A percentile compares a stretch with the other conserved stretches of the same genome.
Conservation (phyloP, 805 yeast genomes). For the Saturnispora ahearnii region DNA sequence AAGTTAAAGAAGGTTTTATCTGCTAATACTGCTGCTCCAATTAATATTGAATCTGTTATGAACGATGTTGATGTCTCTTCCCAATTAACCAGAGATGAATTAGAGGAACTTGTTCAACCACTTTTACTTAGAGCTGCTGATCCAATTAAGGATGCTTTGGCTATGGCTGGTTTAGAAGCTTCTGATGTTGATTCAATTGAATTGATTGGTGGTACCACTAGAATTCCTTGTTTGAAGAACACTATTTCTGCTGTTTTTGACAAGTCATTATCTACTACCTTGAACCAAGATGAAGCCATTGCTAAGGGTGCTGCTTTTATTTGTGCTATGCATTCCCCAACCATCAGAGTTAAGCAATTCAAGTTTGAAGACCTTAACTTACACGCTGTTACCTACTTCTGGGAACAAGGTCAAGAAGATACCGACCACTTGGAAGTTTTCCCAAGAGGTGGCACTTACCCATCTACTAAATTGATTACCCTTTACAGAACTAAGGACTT, state of each 20-base stretch:
- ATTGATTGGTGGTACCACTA: conserved; percentile 96
- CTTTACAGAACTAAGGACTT: conserved; percentile 88
- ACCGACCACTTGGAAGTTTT: conserved; percentile 90
- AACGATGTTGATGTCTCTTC: conserved; percentile 93
- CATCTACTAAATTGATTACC: conserved; percentile 92
- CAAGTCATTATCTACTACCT: conserved; percentile 81
- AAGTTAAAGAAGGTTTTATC: conserved; percentile 91
- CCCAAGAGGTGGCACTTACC: conserved; percentile 89
- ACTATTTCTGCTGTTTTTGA: conserved; percentile 73
- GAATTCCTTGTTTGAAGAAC: conserved; percentile 90
- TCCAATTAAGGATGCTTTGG: conserved; percentile 77
- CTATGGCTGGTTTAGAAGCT: conserved; percentile 61
- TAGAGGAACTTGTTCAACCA: conserved; percentile 84
- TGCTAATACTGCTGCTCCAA: conserved; percentile 91
- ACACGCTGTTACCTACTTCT: conserved; percentile 84
- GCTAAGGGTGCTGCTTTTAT: conserved; percentile 99
- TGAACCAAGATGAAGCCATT: conserved; percentile 98
- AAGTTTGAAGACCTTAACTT: conserved; percentile 93
- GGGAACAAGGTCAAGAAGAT: conserved; percentile 93
- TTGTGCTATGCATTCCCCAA: conserved; percentile 98
- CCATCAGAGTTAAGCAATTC: conserved; percentile 97
- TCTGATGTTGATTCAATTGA: conserved; percentile 85
- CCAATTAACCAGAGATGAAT: conserved; percentile 78
- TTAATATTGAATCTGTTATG: conserved; percentile 94
- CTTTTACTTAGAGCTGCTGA: conserved; percentile 62